These are phyloP conservation scores for Mycogone perniciosa DNA, from an alignment of 2,329 filamentous ascomycete species.

Conservation along the genomic window DNA sequence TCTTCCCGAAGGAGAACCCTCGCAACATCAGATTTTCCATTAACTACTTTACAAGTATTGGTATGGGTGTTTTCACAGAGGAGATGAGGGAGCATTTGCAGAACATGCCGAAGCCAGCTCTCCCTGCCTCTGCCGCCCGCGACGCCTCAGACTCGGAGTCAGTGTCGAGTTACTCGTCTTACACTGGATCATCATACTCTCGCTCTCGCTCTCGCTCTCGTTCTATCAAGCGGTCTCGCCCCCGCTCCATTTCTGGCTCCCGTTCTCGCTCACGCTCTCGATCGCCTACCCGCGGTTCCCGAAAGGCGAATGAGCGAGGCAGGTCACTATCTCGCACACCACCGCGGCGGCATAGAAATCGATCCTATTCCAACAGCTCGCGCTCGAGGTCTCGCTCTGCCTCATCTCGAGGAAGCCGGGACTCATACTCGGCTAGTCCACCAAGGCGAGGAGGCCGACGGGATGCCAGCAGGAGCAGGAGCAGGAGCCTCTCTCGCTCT, in stretches of 20 bases:
- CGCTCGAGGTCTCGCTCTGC: conserved; percentile 35
- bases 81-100: conserved; percentile 88
- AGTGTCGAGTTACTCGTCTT: conserved; percentile 73
- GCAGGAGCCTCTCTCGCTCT: conserved; percentile 21
- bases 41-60: conserved; percentile 98
- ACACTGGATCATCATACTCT: conserved; percentile 52
- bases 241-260: conserved; percentile 8
- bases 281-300: conserved; percentile 12
- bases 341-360: conserved; percentile 19
- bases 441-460: conserved; percentile 21
- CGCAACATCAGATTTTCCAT: conserved; percentile 93
- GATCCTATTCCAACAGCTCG: conserved; percentile 41
- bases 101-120: conserved; percentile 78
- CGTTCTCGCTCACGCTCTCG: conserved; percentile 24
- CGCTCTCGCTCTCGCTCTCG: conserved; percentile 23
- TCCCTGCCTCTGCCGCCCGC: conserved; percentile 57
- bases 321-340: conserved; percentile 25
- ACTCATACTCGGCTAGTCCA: conserved; percentile 27
- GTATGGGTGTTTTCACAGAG: conserved; percentile 90
- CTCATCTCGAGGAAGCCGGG: conserved; percentile 14
- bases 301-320: conserved; percentile 20
- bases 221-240: conserved; percentile 22
- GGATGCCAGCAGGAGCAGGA: conserved; percentile 19
- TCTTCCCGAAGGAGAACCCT: conserved; percentile 86
- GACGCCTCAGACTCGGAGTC: conserved; percentile 63